These are phyloP conservation scores for Apiotrichum brassicae DNA, from an alignment of 1,284 basidiomycete genomes.

Conservation along the genomic window DNA sequence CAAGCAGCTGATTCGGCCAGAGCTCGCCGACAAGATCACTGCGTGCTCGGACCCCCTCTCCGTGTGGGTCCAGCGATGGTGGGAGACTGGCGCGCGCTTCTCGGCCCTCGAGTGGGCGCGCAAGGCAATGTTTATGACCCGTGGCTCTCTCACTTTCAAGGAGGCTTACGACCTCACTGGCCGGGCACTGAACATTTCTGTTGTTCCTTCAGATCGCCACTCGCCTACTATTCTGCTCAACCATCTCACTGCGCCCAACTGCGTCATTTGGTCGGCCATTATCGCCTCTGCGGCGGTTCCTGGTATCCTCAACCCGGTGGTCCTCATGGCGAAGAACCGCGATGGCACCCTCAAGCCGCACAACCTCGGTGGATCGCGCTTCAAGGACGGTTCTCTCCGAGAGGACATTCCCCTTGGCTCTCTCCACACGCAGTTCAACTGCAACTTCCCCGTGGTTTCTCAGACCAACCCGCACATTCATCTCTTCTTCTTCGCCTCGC, in stretches of 20 bases:
- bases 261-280: constrained; percentile 55
- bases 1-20: constrained; percentile 65
- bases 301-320: constrained; percentile 52
- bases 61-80: constrained; percentile 74
- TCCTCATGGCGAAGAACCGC: constrained; percentile 84
- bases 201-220: constrained; percentile 89
- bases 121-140: constrained; percentile 83
- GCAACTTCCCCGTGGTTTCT: constrained; percentile 90
- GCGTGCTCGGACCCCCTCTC: constrained; percentile 78
- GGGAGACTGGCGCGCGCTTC: constrained; percentile 86
- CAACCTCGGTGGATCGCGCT: constrained; percentile 81
- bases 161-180: constrained; percentile 94
- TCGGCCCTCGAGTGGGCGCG: constrained; percentile 85
- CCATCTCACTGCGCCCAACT: constrained; percentile 89
- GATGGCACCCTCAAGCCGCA: constrained; percentile 80
- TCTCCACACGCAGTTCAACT: constrained; percentile 90
- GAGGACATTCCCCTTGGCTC: constrained; percentile 93
- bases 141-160: constrained; percentile 88
- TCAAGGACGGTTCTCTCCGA: constrained; percentile 81
- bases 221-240: constrained; percentile 95
- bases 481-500: constrained; percentile 92
- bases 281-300: constrained; percentile 47
- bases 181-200: constrained; percentile 83
- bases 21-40: constrained; percentile 78
- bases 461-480: constrained; percentile 96